Percentiles rank a stretch among this genome's conserved stretches.
These are phyloP conservation scores for Paxillus rubicundulus DNA, from an alignment of 768 basidiomycete species.

Conservation along the genomic window DNA sequence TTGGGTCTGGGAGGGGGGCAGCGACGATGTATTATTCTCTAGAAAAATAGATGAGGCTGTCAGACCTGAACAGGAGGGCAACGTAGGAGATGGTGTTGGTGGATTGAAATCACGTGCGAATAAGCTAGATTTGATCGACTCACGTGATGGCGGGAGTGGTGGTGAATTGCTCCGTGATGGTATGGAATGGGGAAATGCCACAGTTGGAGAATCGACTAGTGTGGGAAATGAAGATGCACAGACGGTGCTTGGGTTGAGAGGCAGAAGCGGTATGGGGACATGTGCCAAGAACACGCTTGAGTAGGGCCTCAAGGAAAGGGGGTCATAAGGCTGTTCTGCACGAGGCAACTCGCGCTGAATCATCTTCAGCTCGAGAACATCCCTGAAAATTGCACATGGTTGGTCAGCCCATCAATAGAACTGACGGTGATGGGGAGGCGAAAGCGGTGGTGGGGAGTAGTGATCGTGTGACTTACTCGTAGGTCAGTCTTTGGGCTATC, in stretches of 20 bases:
- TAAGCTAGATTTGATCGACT: background rate
- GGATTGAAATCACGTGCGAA: background rate
- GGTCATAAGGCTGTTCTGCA: conserved; percentile 50
- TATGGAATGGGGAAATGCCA: background rate
- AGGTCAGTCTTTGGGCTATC: conserved; percentile 58
- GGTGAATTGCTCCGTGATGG: background rate
- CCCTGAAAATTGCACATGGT: conserved; percentile 35
- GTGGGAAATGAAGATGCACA: background rate
- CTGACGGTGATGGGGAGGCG: background rate
- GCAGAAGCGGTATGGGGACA: conserved; percentile 65
- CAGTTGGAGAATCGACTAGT: background rate
- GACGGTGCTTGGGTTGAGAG: conserved; percentile 39
- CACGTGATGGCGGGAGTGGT: background rate
- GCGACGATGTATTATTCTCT: background rate
- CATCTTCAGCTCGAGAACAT: conserved; percentile 66
- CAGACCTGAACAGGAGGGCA: background rate
- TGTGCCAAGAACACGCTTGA: conserved; percentile 44
- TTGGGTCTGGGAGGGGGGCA: background rate
- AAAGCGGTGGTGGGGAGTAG: background rate
- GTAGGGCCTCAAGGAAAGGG: conserved; percentile 37
- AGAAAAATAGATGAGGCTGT: background rate
- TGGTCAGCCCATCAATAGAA: too few species aligned
- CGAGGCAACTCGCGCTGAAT: conserved; percentile 63
- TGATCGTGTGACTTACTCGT: conserved; percentile 51
- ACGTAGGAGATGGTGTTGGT: background rate